Evolutionary conservation across 2,329 filamentous ascomycete species (phyloP), one percentile per base, ranked within the genome.

Genomic region (Fusarium transvaalense): DNA sequence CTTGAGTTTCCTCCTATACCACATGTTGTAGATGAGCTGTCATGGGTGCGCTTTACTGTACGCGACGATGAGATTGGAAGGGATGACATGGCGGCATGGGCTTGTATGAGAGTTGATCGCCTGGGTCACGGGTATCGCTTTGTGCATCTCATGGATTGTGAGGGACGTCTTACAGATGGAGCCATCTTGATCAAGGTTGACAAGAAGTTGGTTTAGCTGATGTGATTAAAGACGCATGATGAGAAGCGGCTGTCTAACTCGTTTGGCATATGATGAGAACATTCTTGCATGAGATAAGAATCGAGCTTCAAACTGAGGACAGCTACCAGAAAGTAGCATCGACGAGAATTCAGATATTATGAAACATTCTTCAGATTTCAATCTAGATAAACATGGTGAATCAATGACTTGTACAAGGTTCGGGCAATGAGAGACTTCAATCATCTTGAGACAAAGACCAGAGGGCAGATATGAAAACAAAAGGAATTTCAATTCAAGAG

Each of bases 11-110:
- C 82, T 21, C 78, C 78, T 0, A 80, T 88, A 31, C 77, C 80
- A 2, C 84, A 87, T 10, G 82, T 93, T 2, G 84, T 92, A 10
- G 88, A 91, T 53, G 87, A 91, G 74, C 82, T 94, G 64, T 88
- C 89, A 31, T 94, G 94, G 81, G 83, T 93, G 55, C 85, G 91
- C 74, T 92, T 98, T 83, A 93, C 97, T 73, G 85, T 98, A 70
- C 91, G 94, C 78, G 93, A 98, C 77, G 91, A 97, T 71, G 91
- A 95, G 78, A 87, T 94, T 69, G 89, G 90, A 6, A 86, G 86
- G 66, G 94, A 98, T 74, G 87, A 91, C 61, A 79, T 97, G 58
- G 91, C 93, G 13, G 93, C 91, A 4, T 98, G 96, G 96, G 89
- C 92, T 3, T 97, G 94, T 75, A 90, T 97, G 71, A 86, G 94